Evolutionary conservation across 179 eudicot genomes (phyloP), one percentile per base, ranked within the genome.

Genomic region (Silene vulgaris): DNA sequence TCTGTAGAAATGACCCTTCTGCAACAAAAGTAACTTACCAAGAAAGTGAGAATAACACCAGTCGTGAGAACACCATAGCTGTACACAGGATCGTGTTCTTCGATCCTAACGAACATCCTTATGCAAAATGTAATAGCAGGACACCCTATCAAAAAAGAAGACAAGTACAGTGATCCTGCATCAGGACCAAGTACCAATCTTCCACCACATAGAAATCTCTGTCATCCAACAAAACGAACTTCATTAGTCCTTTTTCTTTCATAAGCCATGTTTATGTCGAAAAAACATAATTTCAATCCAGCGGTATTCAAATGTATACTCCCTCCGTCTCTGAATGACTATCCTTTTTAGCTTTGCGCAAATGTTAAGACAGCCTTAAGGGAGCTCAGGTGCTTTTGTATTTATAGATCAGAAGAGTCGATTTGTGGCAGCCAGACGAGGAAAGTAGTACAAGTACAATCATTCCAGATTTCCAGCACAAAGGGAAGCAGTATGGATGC

Each of bases 161-260:
- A 83, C 74, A 88, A 52, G 40, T 82, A 63, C 37, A 88, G 65
- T 37, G 97, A 91, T 37, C 82, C 78, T 0, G 85, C 92, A 83
- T 91, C 97, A 52, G 91, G 92, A 72, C 97, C 97, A 79, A 91
- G 79, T 57, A 91, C 80, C 85, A 91, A 77, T 86, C 95, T 91
- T 74, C 95, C 97, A 16, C 95, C 97, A 79, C 92, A 91, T 11
- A 85, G 72, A 81, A 91, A 91, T 86, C 67, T 87, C 97, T 90
- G 91, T 65, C 78, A 80, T 11, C 52, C 65, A 82, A 82, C 45
- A 75, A 78, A 56, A 28, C 8, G 17, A 60, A 73, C 19, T 74
- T 65, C 63, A 37, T 81, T 48, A 69, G 16, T 20, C 14, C 2
- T 69, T 23, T 20, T n/a, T 11, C 32, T 26, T 21, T 21, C 3